Percentiles rank a stretch among this genome's conserved stretches.
These are phyloP conservation scores for Teratosphaeria pseudoeucalypti DNA, from an alignment of 2,329 filamentous ascomycete genomes.

Conservation along the genomic window DNA sequence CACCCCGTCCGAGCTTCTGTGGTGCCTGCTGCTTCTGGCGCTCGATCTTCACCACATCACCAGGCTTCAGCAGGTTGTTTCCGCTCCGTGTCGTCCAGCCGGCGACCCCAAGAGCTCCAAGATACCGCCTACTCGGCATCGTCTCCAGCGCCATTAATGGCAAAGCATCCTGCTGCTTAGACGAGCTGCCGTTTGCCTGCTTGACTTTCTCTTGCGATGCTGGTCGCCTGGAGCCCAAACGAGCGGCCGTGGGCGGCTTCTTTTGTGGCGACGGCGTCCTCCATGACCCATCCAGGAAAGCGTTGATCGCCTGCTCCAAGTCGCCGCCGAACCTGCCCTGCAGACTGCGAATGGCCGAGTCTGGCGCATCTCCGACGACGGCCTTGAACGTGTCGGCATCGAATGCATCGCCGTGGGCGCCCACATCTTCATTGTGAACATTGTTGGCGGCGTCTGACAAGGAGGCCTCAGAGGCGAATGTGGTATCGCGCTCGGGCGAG, in stretches of 20 bases:
- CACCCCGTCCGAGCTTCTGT: constrained; percentile 30
- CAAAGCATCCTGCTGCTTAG: background rate
- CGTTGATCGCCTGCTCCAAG: constrained; percentile 52
- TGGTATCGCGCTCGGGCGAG: constrained; percentile 19
- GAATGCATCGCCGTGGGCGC: constrained; percentile 30
- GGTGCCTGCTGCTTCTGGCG: constrained; percentile 62
- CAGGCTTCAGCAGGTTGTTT: constrained; percentile 61
- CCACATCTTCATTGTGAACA: constrained; percentile 1
- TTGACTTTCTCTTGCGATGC: background rate
- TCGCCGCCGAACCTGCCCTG: constrained; percentile 41
- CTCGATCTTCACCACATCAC: constrained; percentile 77
- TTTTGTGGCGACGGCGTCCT: constrained; percentile 25
- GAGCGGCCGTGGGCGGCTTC: background rate
- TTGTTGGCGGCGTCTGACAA: constrained; percentile 22
- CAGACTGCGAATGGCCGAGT: constrained; percentile 37
- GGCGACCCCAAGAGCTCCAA: constrained; percentile 83
- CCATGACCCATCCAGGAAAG: constrained; percentile 57
- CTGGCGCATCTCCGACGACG: constrained; percentile 45
- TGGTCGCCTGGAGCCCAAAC: background rate
- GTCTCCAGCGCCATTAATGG: constrained; percentile 12
- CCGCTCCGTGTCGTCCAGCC: constrained; percentile 90
- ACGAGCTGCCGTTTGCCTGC: background rate
- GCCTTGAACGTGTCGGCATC: constrained; percentile 45
- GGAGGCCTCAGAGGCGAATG: constrained; percentile 15
- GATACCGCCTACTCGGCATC: constrained; percentile 58